A percentile compares a stretch with the other conserved stretches of the same genome.
Evolutionary conservation across 257 asterid species (phyloP).

Genomic region (Nicotiana obtusifolia): DNA sequence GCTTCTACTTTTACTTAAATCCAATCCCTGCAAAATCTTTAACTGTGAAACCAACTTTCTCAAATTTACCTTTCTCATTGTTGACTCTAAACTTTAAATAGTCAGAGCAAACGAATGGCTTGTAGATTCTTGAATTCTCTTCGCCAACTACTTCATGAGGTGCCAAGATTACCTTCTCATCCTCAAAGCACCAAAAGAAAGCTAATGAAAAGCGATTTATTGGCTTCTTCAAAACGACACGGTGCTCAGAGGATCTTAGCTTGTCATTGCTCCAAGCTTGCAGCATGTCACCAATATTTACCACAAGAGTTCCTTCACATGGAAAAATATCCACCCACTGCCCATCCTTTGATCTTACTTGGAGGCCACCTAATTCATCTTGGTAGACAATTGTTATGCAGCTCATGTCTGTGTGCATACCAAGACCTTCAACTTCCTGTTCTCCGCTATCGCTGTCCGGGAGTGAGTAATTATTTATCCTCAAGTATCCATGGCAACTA

Average conservation of each 20-base stretch:
- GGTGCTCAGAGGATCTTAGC: constrained; percentile 61
- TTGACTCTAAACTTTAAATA: constrained; percentile 56
- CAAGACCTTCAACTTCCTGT: constrained; percentile 54
- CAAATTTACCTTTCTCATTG: constrained; percentile 59
- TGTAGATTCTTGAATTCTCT: constrained; percentile 29
- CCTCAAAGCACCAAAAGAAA: constrained; percentile 78
- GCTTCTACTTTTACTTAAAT: not conserved
- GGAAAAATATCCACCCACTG: constrained; percentile 57
- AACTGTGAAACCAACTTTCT: constrained; percentile 64
- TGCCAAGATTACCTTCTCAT: constrained; percentile 48
- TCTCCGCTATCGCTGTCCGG: constrained; percentile 23
- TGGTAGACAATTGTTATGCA: constrained; percentile 60
- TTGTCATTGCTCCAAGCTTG: constrained; percentile 77
- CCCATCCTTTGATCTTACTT: constrained; percentile 50
- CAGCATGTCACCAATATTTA: constrained; percentile 64
- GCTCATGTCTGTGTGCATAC: constrained; percentile 82
- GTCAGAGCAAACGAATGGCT: constrained; percentile 51
- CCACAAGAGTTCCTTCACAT: constrained; percentile 56
- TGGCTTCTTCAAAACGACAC: constrained; percentile 45
- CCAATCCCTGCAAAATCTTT: constrained; percentile 52
- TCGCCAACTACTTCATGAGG: constrained; percentile 54
- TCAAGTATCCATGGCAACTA: constrained; percentile 58
- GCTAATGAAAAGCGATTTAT: constrained; percentile 51
- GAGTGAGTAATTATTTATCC: constrained; percentile 58
- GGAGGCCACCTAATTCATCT: constrained; percentile 67